Evolutionary conservation across 345 rosid species (phyloP), one percentile per base, ranked within the genome.

Genomic region (Bruguiera gymnorhiza): DNA sequence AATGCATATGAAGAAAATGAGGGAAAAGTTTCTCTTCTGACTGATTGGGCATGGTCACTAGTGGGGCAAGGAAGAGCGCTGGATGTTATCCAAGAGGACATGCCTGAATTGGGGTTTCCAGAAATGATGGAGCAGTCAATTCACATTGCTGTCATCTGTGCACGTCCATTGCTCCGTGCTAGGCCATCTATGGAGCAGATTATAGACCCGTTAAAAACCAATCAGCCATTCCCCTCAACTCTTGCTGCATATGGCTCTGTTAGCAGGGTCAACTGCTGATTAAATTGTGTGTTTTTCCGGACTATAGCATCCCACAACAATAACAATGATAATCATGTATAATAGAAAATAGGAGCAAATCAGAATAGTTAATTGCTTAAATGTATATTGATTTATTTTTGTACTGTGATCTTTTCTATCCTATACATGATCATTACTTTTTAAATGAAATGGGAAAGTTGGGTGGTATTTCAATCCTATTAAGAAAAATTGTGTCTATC

Each of bases 111-210:
- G 31, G 80, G 70, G 0, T 37, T 62, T 4, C 66, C 67, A 1
- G 70, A 75, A 66, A 32, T 62, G 36, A 75, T 84, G 81, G 83
- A 81, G 62, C 78, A 59, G 13, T 77, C 68, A 66, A 80, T 84
- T 54, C 70, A 77, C 27, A 27, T 78, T 26, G 85, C 80, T 6
- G 75, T 68, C 10, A 62, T 75, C 31, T 79, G 80, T 66, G 75
- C 75, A 53, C 87, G 77, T 75, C 83, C 85, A 2, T 6, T 72
- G 20, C 24, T 79, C 8, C 65, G 67, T 2, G 80, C 75, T 6
- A 82, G 85, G 72, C 85, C 83, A 60, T 70, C 78, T 62, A 81
- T 77, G 80, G 81, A 81, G 60, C 82, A 79, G 67, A 64, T 80
- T 36, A 76, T 79, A 30, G 79, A 75, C 13, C 78, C 73, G 1